Evolutionary conservation across 1,284 basidiomycete species (phyloP).

Genomic region (Mycosarcoma mackinlayi): DNA sequence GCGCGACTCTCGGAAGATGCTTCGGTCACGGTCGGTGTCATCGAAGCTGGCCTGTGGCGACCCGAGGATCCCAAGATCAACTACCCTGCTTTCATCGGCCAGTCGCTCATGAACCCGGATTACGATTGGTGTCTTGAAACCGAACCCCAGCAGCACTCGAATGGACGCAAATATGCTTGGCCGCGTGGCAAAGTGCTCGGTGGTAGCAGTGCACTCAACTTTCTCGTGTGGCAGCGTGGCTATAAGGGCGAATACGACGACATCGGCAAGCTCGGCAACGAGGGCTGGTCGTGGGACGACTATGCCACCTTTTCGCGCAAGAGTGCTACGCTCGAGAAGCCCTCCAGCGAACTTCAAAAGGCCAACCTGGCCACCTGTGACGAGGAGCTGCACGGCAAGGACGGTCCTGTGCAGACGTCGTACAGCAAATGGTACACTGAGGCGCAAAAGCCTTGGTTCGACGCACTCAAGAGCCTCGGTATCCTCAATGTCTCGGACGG

Average conservation of each 20-base stretch:
- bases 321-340: slow-evolving; percentile 35
- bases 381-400: slow-evolving; percentile 40
- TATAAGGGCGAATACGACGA: slow-evolving; percentile 56
- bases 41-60: slow-evolving; percentile 57
- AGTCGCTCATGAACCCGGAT: slow-evolving; percentile 53
- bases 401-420: slow-evolving; percentile 48
- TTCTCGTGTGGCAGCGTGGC: slow-evolving; percentile 58
- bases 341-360: slow-evolving; percentile 42
- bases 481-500: slow-evolving; percentile 42
- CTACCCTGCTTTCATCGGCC: slow-evolving; percentile 50
- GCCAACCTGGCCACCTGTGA: slow-evolving; percentile 48
- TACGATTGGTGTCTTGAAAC: slow-evolving; percentile 54
- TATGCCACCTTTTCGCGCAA: slow-evolving; percentile 38
- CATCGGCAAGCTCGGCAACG: slow-evolving; percentile 50
- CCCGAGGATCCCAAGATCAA: slow-evolving; percentile 54
- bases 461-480: slow-evolving; percentile 48
- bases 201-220: slow-evolving; percentile 70
- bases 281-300: slow-evolving; percentile 57
- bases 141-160: slow-evolving; percentile 45
- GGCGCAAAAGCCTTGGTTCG: slow-evolving; percentile 52
- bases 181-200: slow-evolving; percentile 52
- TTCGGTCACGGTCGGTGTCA: slow-evolving; percentile 51
- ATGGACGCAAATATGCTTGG: slow-evolving; percentile 49
- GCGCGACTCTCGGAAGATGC: slow-evolving; percentile 51
- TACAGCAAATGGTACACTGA: slow-evolving; percentile 57